A percentile compares a stretch with the other conserved stretches of the same genome.
Evolutionary conservation across 208 protist species (phyloP).

Genomic region (Trypanosoma boissoni): DNA sequence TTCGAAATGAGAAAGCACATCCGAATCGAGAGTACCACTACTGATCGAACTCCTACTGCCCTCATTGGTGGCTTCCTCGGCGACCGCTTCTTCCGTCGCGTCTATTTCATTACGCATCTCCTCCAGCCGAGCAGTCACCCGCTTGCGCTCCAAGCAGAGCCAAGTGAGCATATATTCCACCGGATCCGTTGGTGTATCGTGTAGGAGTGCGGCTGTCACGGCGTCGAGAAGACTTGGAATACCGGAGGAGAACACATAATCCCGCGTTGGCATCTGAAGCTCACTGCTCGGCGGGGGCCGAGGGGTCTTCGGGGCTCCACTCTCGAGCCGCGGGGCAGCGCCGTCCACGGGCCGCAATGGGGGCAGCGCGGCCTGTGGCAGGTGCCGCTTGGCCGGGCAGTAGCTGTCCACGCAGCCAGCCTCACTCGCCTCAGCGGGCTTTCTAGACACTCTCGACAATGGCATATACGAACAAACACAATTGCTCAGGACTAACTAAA

Average conservation of each 20-base stretch:
- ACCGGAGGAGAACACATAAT: conserved; percentile 26
- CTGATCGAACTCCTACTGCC: neutral
- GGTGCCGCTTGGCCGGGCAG: too few relatives aligned
- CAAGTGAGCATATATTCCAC: conserved; percentile 56
- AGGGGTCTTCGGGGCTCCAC: too few relatives aligned
- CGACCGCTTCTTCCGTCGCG: neutral
- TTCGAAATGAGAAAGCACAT: too few relatives aligned
- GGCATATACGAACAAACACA: too few relatives aligned
- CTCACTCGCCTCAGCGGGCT: too few relatives aligned
- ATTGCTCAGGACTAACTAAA: too few relatives aligned
- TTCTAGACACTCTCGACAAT: too few relatives aligned
- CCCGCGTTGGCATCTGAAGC: conserved; percentile 13
- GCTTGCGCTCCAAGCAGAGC: conserved; percentile 34
- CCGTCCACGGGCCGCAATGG: too few relatives aligned
- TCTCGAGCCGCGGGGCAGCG: too few relatives aligned
- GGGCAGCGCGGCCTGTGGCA: too few relatives aligned
- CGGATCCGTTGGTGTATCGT: conserved; percentile 44
- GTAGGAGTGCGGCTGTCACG: conserved; percentile 44
- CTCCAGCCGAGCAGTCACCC: neutral
- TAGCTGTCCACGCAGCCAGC: too few relatives aligned
- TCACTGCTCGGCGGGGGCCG: neutral
- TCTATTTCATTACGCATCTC: neutral
- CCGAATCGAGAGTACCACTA: too few relatives aligned
- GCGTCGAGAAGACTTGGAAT: conserved; percentile 58
- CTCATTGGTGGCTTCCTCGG: neutral